These are phyloP conservation scores for Yamadazyma atlantica DNA, from an alignment of 1,139 yeast species.

Conservation along the genomic window DNA sequence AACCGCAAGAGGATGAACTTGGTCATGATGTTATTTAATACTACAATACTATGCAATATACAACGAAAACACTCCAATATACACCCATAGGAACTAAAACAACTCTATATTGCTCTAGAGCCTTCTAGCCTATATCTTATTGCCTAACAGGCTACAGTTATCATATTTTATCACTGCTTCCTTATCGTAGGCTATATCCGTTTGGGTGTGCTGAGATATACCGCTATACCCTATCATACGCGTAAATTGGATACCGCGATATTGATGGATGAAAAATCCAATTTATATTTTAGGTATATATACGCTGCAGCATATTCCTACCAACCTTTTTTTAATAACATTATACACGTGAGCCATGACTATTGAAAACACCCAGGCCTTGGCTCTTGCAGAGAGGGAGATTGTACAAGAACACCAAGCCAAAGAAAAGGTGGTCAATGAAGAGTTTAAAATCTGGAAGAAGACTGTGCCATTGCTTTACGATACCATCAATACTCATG, in stretches of 20 bases:
- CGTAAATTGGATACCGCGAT: not conserved
- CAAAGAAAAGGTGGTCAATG: slow-evolving; percentile 53
- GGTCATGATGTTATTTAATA: not conserved
- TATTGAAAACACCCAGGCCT: slow-evolving; percentile 8
- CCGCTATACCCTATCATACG: not conserved
- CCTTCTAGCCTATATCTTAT: not conserved
- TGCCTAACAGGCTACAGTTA: not conserved
- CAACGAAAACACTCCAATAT: not conserved
- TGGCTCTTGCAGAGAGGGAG: slow-evolving; percentile 20
- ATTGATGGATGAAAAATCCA: not conserved
- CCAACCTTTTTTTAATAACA: too few relatives aligned
- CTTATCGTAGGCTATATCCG: not conserved
- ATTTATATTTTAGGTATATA: too few relatives aligned
- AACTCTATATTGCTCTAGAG: not conserved
- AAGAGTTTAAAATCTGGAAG: slow-evolving; percentile 92
- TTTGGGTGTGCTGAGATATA: not conserved
- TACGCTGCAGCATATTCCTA: too few relatives aligned
- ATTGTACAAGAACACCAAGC: slow-evolving; percentile 45
- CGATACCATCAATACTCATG: slow-evolving; percentile 69
- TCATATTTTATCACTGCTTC: not conserved
- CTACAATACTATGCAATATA: not conserved
- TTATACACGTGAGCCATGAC: slow-evolving; percentile 8
- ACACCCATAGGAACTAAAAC: not conserved
- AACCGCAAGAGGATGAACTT: slow-evolving; percentile 45
- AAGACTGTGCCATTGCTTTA: slow-evolving; percentile 90